Evolutionary conservation across 2,329 filamentous ascomycete species (phyloP).

Genomic region (Phaeosphaeria sp.): DNA sequence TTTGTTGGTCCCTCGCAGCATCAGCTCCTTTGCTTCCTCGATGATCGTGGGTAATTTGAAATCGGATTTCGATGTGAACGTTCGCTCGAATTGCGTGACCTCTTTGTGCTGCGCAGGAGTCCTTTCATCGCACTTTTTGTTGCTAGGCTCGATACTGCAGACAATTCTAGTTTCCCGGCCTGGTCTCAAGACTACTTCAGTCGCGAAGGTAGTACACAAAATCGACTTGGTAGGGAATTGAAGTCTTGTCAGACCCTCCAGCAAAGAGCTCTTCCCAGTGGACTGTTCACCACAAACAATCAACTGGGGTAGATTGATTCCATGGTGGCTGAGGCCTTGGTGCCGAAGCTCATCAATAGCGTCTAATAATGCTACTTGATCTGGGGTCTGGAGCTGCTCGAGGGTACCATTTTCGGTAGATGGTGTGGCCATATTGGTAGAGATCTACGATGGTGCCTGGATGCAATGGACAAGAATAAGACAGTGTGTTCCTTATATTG

Average conservation of each 20-base stretch:
- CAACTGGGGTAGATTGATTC: slow-evolving; percentile 43
- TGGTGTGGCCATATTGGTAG: slow-evolving; percentile 15
- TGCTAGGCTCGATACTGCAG: background rate
- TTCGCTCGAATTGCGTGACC: slow-evolving; percentile 24
- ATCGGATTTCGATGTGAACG: slow-evolving; percentile 36
- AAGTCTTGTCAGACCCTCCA: slow-evolving; percentile 57
- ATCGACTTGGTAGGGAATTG: slow-evolving; percentile 63
- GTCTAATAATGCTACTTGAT: slow-evolving; percentile 57
- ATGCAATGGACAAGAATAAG: no score
- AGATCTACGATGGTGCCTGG: background rate
- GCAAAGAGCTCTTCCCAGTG: slow-evolving; percentile 39
- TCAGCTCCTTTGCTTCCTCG: background rate
- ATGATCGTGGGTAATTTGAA: no score
- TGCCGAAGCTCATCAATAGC: slow-evolving; percentile 58
- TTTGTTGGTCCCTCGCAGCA: background rate
- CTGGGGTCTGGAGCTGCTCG: slow-evolving; percentile 33
- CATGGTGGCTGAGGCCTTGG: slow-evolving; percentile 32
- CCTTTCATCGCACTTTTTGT: no score
- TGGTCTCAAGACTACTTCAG: slow-evolving; percentile 63
- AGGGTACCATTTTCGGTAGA: slow-evolving; percentile 19
- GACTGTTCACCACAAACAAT: slow-evolving; percentile 42
- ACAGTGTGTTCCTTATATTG: no score
- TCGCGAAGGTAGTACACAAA: slow-evolving; percentile 67
- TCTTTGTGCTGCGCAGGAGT: slow-evolving; percentile 11
- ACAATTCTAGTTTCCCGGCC: slow-evolving; percentile 31